Evolutionary conservation across 768 basidiomycete species (phyloP).

Genomic region (Lactifluus hygrophoroides): DNA sequence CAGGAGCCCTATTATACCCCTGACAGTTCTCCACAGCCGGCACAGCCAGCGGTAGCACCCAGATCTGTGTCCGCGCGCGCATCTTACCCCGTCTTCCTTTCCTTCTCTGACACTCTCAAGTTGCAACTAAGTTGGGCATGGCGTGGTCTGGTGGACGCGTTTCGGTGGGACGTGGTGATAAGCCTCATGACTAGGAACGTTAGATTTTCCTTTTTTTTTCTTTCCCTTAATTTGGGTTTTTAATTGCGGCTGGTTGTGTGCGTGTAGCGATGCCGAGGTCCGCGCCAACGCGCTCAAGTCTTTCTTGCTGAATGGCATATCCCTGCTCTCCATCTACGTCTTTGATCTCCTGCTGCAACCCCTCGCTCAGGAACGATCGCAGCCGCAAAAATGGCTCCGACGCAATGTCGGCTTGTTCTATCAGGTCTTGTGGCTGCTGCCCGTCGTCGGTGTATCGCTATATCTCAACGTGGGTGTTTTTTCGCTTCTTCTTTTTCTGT

Average conservation of each 20-base stretch:
- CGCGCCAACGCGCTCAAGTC: slow-evolving; percentile 70
- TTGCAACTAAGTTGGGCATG: slow-evolving; percentile 54
- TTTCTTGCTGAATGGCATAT: slow-evolving; percentile 60
- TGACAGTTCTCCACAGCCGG: slow-evolving; percentile 2
- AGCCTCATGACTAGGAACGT: slow-evolving; percentile 49
- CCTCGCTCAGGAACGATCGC: slow-evolving; percentile 45
- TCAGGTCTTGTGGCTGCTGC: slow-evolving; percentile 70
- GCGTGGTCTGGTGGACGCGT: slow-evolving; percentile 59
- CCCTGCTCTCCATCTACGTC: slow-evolving; percentile 63
- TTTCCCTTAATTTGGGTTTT: slow-evolving; percentile 1
- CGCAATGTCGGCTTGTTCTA: slow-evolving; percentile 71
- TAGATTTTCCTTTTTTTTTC: not conserved
- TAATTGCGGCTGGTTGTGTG: slow-evolving; percentile 2
- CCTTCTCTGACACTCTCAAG: slow-evolving; percentile 47
- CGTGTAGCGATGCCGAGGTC: slow-evolving; percentile 61
- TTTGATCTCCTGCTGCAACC: slow-evolving; percentile 68
- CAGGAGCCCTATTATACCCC: not conserved
- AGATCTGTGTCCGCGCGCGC: slow-evolving; percentile 31
- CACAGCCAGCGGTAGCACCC: not conserved
- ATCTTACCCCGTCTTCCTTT: slow-evolving; percentile 62
- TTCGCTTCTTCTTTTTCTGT: not conserved
- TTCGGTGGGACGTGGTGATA: slow-evolving; percentile 60
- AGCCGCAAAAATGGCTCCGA: slow-evolving; percentile 58
- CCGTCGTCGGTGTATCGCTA: slow-evolving; percentile 64
- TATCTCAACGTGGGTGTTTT: slow-evolving; percentile 65